Conservation (phyloP, 495 filamentous ascomycete species). For the Hypoxylon intermedium region DNA sequence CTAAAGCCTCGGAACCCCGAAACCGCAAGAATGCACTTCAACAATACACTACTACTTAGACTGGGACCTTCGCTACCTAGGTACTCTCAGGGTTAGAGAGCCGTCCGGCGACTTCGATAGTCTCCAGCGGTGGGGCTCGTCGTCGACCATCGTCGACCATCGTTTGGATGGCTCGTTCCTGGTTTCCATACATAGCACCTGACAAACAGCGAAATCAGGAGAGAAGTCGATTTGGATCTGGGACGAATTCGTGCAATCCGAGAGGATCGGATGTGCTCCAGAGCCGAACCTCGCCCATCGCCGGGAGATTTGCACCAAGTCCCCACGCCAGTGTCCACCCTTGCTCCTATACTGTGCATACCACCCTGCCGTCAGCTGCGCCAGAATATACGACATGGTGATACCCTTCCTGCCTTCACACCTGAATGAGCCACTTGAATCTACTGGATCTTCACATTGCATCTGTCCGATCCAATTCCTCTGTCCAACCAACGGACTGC, state of each 20-base stretch:
- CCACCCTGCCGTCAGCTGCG: slow-evolving; percentile 36
- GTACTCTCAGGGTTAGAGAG: not conserved
- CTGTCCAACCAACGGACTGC: slow-evolving; percentile 20
- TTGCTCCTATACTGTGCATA: slow-evolving; percentile 40
- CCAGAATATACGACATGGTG: slow-evolving; percentile 39
- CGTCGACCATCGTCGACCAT: not conserved
- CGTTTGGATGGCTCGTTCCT: slow-evolving; percentile 1
- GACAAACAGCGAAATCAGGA: not conserved
- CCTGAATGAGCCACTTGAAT: slow-evolving; percentile 37
- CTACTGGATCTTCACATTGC: slow-evolving; percentile 33
- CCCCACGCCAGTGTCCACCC: slow-evolving; percentile 32
- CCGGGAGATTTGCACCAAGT: slow-evolving; percentile 27
- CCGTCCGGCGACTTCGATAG: slow-evolving; percentile 31
- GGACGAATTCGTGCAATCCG: slow-evolving; percentile 28
- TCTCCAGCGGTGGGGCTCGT: slow-evolving; percentile 9
- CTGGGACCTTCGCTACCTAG: too few species aligned
- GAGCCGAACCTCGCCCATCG: not conserved
- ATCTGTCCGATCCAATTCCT: slow-evolving; percentile 25
- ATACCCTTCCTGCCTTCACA: slow-evolving; percentile 36
- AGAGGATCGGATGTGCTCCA: slow-evolving; percentile 6
- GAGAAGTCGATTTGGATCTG: slow-evolving; percentile 36
- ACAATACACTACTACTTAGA: not conserved
- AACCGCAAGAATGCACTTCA: slow-evolving; percentile 1
- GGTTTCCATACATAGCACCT: not conserved
- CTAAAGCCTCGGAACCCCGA: slow-evolving; percentile 30